A percentile compares a stretch with the other conserved stretches of the same genome.
phyloP scores from a whole-genome alignment of 257 asterid genomes.

The Solanum bulbocastanum region DNA sequence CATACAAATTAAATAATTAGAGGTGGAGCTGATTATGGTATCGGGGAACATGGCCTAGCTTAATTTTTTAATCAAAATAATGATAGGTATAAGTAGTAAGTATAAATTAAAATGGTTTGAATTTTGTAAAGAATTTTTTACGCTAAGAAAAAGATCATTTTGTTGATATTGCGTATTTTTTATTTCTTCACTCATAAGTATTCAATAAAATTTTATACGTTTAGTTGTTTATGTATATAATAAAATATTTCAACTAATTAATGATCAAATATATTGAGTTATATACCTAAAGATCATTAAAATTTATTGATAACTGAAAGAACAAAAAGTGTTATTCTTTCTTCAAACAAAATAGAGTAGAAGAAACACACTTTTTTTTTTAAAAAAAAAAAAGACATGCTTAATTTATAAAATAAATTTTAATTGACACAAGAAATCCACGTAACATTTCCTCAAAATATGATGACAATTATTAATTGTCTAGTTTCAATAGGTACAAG shows the following conservation, averaged over 20 bases:
- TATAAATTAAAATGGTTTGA: background rate
- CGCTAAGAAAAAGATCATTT: too few relatives aligned
- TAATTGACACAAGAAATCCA: background rate
- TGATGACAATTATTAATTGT: background rate
- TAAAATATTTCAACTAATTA: too few relatives aligned
- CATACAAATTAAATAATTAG: background rate
- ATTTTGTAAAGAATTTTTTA: too few relatives aligned
- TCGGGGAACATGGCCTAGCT: background rate
- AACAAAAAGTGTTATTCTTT: background rate
- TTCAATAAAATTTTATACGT: background rate
- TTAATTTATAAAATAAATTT: background rate
- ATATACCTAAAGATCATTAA: background rate
- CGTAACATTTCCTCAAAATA: background rate
- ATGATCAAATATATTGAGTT: background rate
- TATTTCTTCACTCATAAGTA: background rate
- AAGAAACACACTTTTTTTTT: background rate
- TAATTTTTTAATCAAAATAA: background rate
- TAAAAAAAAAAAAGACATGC: background rate
- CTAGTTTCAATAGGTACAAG: conserved; percentile 25
- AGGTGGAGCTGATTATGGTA: background rate
- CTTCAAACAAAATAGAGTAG: background rate
- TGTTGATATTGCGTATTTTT: background rate
- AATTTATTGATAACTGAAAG: too few relatives aligned
- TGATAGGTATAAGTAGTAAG: background rate
- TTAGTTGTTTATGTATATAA: too few relatives aligned